phyloP scores from a whole-genome alignment of 345 rosid genomes.

The Orychophragmus violaceus region DNA sequence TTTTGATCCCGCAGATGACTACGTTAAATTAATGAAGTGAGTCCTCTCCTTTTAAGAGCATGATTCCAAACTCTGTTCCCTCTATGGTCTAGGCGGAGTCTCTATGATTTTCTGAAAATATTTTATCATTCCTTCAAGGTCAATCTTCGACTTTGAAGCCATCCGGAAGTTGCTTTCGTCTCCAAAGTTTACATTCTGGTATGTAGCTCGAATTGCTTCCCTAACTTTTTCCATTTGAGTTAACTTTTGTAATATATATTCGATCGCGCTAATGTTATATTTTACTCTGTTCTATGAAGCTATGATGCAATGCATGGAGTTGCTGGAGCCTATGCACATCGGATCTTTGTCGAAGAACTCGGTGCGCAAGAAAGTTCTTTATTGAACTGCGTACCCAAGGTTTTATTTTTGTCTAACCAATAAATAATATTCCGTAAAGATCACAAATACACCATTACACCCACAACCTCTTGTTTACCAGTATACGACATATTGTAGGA shows the following conservation, averaged over 20 bases:
- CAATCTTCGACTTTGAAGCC: background rate
- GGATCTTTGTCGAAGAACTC: background rate
- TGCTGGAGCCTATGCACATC: background rate
- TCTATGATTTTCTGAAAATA: background rate
- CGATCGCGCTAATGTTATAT: background rate
- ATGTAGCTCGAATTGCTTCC: background rate
- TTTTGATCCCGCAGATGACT: background rate
- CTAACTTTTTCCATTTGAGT: background rate
- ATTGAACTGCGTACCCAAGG: background rate
- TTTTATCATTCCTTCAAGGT: background rate
- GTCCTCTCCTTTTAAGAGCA: background rate
- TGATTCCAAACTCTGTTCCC: background rate
- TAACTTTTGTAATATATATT: background rate
- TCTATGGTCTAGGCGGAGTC: background rate
- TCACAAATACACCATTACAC: background rate
- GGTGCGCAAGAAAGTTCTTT: background rate
- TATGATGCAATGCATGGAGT: background rate
- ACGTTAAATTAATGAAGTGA: background rate
- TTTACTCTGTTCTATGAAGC: background rate
- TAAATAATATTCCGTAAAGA: background rate
- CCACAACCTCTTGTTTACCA: background rate
- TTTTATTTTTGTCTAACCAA: background rate
- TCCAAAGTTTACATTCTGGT: background rate
- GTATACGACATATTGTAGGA: background rate
- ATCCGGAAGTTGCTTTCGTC: background rate